Evolutionary conservation across 768 basidiomycete species (phyloP).

Genomic region (Trametes villosa): DNA sequence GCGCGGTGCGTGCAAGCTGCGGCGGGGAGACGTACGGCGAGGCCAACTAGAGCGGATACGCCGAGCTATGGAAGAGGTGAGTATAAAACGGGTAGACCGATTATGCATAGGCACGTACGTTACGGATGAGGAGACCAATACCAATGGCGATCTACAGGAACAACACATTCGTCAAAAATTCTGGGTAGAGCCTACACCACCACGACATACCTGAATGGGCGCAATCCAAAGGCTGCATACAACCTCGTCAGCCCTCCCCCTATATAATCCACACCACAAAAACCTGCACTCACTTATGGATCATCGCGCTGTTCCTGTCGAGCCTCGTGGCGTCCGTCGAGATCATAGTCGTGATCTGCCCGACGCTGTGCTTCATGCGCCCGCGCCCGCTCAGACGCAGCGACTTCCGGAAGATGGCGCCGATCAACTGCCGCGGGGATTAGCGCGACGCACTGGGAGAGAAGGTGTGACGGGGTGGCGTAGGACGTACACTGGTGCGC

Average conservation of each 20-base stretch:
- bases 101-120: constrained; percentile 40
- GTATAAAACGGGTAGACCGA: not conserved
- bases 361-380: constrained; percentile 60
- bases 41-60: constrained; percentile 14
- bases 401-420: constrained; percentile 65
- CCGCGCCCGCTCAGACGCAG: constrained; percentile 66
- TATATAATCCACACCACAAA: not conserved
- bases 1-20: no score
- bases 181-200: no score
- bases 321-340: constrained; percentile 63
- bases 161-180: not conserved
- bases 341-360: constrained; percentile 73
- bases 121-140: constrained; percentile 63
- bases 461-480: not conserved
- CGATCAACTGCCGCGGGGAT: constrained; percentile 37
- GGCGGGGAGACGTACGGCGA: constrained; percentile 3
- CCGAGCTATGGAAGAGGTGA: constrained; percentile 1
- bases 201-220: constrained; percentile 52
- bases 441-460: not conserved
- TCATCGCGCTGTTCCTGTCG: constrained; percentile 49
- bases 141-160: constrained; percentile 55
- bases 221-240: constrained; percentile 55
- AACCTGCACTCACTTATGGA: constrained; percentile 33
- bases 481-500: constrained; percentile 48
- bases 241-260: not conserved